Evolutionary conservation across 805 yeast species (phyloP).

Genomic region (Spathaspora boniae): DNA sequence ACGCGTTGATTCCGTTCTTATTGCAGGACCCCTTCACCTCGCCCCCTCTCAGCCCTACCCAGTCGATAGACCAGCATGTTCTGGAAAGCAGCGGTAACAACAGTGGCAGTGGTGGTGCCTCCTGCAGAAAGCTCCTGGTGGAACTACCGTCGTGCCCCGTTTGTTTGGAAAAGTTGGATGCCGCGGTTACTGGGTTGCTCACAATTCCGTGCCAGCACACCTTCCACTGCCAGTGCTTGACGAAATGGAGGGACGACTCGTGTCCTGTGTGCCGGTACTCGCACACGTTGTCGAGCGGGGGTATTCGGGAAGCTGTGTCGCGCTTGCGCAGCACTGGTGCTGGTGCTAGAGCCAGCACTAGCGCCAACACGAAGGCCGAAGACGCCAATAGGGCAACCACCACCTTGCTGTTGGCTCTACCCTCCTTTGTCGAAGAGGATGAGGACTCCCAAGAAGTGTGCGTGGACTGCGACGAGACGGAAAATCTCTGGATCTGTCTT

Average conservation of each 20-base stretch:
- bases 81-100: neutral
- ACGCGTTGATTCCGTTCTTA: conserved; percentile 55
- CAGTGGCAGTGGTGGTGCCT: neutral
- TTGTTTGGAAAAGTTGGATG: conserved; percentile 84
- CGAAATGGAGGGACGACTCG: conserved; percentile 85
- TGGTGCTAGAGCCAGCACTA: no score
- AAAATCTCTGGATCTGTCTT: conserved; percentile 83
- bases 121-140: conserved; percentile 15
- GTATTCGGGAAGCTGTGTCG: conserved; percentile 7
- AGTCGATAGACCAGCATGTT: conserved; percentile 4
- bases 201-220: conserved; percentile 94
- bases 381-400: conserved; percentile 1
- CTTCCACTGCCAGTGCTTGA: conserved; percentile 83
- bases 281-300: conserved; percentile 34
- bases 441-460: conserved; percentile 34
- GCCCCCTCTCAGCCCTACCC: conserved; percentile 5
- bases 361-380: neutral
- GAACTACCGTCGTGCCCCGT: conserved; percentile 94
- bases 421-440: no score
- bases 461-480: conserved; percentile 51
- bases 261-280: conserved; percentile 91
- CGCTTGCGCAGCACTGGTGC: neutral
- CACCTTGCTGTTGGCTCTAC: no score
- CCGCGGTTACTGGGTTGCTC: conserved; percentile 71
- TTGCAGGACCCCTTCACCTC: conserved; percentile 71